phyloP scores from a whole-genome alignment of 306 rosid species.

The Ormosia emarginata region DNA sequence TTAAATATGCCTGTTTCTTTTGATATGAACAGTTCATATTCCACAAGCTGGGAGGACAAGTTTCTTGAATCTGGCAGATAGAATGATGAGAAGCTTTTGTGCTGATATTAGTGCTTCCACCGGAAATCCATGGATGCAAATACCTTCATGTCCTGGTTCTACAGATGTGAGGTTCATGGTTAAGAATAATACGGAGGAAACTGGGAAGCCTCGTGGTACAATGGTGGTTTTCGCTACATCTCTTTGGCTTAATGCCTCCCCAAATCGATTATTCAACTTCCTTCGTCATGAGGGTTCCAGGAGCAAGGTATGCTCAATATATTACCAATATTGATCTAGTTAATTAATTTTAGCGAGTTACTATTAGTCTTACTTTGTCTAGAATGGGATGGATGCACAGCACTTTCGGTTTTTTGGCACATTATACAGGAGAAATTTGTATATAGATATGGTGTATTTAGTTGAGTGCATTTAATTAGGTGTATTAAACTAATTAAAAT shows the following conservation, averaged over 20 bases:
- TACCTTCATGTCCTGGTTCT: neutral
- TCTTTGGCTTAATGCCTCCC: conserved; percentile 28
- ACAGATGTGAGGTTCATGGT: conserved; percentile 27
- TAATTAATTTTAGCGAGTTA: too few relatives aligned
- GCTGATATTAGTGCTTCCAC: conserved; percentile 18
- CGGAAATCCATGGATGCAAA: conserved; percentile 36
- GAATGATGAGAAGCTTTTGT: conserved; percentile 48
- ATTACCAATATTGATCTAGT: neutral
- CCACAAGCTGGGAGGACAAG: conserved; percentile 36
- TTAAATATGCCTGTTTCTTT: neutral
- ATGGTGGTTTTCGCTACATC: conserved; percentile 36
- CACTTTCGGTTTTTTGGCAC: too few relatives aligned
- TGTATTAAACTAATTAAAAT: too few relatives aligned
- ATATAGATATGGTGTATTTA: too few relatives aligned
- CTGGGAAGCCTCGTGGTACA: conserved; percentile 23
- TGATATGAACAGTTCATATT: conserved; percentile 17
- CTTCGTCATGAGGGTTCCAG: conserved; percentile 43
- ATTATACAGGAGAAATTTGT: too few relatives aligned
- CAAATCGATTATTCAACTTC: conserved; percentile 37
- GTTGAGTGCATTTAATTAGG: too few relatives aligned
- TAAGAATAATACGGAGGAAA: neutral
- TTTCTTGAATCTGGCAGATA: conserved; percentile 44
- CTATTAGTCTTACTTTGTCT: too few relatives aligned
- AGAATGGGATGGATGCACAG: too few relatives aligned
- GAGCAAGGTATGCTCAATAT: conserved; percentile 27